Evolutionary conservation across 2,329 filamentous ascomycete species (phyloP).

Genomic region (Clarireedia homoeocarpa): DNA sequence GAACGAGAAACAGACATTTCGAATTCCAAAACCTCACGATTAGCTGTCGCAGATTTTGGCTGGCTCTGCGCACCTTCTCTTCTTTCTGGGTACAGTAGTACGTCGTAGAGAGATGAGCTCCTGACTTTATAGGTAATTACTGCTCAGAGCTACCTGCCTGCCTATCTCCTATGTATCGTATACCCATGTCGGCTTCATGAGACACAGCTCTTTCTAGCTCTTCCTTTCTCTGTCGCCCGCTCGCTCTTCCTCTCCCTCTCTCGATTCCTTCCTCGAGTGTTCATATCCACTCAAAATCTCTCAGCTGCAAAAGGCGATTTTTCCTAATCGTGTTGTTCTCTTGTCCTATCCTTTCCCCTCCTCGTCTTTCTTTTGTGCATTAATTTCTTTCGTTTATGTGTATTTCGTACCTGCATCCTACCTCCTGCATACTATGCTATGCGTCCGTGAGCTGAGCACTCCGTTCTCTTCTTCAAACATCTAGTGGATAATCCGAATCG

Average conservation of each 20-base stretch:
- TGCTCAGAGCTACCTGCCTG: not conserved
- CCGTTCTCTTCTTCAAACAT: conserved; percentile 1
- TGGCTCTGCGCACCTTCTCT: no score
- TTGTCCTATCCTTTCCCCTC: conserved; percentile 1
- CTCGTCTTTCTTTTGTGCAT: not conserved
- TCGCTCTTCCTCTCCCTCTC: no score
- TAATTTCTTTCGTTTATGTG: not conserved
- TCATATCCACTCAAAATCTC: no score
- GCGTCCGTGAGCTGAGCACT: conserved; percentile 4
- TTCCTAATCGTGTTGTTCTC: no score
- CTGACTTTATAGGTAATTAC: no score
- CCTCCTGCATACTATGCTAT: not conserved
- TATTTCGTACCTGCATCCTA: conserved; percentile 1
- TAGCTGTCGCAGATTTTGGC: conserved; percentile 1
- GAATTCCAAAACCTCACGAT: not conserved
- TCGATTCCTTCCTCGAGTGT: no score
- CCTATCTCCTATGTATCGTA: not conserved
- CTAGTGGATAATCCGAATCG: conserved; percentile 5
- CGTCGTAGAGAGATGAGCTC: no score
- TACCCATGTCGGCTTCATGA: not conserved
- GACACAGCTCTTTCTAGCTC: not conserved
- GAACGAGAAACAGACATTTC: not conserved
- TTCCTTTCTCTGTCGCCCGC: no score
- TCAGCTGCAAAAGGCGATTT: no score
- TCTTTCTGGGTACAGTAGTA: no score